A percentile compares a stretch with the other conserved stretches of the same genome.
Evolutionary conservation across 345 rosid species (phyloP).

Genomic region (Erucastrum elatum): DNA sequence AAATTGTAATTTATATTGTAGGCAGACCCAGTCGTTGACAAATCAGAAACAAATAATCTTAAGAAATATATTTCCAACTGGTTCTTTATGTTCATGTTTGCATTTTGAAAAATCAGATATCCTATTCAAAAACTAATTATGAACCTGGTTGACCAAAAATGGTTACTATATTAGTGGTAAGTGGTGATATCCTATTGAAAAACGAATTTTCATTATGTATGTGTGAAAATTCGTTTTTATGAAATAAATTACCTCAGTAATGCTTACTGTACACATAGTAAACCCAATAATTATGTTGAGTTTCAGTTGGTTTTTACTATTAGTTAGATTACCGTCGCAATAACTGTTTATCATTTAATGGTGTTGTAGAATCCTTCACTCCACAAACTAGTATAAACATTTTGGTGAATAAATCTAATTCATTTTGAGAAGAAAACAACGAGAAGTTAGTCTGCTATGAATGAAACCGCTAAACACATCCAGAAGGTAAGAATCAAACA

Average conservation of each 20-base stretch:
- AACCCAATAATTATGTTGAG: background rate
- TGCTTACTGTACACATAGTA: background rate
- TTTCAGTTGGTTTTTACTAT: background rate
- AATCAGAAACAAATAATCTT: too few species aligned
- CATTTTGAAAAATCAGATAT: background rate
- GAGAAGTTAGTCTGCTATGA: background rate
- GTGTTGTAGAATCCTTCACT: background rate
- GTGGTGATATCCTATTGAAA: too few species aligned
- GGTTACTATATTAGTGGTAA: too few species aligned
- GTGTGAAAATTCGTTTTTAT: too few species aligned
- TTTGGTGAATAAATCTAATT: background rate
- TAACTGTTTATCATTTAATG: background rate
- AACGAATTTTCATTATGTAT: too few species aligned
- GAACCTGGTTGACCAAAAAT: too few species aligned
- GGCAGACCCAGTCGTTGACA: too few species aligned
- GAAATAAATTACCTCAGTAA: background rate
- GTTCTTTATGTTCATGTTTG: background rate
- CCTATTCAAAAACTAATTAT: background rate
- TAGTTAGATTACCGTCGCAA: too few species aligned
- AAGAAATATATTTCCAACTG: background rate
- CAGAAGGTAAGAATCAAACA: slow-evolving; percentile 11
- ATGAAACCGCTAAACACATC: background rate
- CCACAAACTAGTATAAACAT: background rate
- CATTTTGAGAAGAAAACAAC: background rate
- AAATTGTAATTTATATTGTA: too few species aligned